Conservation (phyloP, 2,329 filamentous ascomycete species). For the Apiospora malaysiana region DNA sequence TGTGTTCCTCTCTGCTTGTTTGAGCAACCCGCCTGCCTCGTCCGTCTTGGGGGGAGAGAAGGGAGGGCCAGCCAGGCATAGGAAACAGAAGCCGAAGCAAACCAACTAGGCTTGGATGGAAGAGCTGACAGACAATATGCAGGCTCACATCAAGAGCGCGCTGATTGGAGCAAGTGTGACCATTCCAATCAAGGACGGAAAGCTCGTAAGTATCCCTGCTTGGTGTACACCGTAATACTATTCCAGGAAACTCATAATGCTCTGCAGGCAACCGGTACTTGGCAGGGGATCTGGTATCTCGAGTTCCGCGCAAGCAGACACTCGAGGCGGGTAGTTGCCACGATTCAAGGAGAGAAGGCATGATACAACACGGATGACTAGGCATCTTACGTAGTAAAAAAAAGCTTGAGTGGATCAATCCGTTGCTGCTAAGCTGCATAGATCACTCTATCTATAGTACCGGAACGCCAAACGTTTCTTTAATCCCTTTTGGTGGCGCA, state of each 20-base stretch:
- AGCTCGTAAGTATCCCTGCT: slow-evolving; percentile 58
- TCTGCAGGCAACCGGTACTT: slow-evolving; percentile 65
- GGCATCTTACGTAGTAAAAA: neutral
- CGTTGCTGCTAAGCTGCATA: neutral
- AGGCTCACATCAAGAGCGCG: slow-evolving; percentile 93
- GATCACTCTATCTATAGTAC: neutral
- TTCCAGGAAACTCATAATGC: neutral
- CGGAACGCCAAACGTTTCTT: slow-evolving; percentile 17
- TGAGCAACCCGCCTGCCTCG: neutral
- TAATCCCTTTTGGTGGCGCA: neutral
- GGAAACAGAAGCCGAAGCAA: neutral
- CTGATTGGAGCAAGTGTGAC: slow-evolving; percentile 88
- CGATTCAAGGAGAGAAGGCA: slow-evolving; percentile 85
- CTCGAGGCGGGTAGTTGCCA: slow-evolving; percentile 83
- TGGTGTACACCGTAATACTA: slow-evolving; percentile 9
- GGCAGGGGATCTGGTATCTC: slow-evolving; percentile 93
- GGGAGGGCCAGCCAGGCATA: neutral
- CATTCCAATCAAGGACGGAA: slow-evolving; percentile 88
- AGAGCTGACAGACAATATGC: slow-evolving; percentile 21
- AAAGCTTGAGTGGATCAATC: neutral
- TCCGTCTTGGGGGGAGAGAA: neutral
- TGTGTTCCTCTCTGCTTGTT: slow-evolving; percentile 27
- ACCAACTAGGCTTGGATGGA: neutral
- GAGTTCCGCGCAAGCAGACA: slow-evolving; percentile 85
- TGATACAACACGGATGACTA: slow-evolving; percentile 31